Evolutionary conservation across 352 stramenopile species (phyloP).

Genomic region (Plasmopara viticola): DNA sequence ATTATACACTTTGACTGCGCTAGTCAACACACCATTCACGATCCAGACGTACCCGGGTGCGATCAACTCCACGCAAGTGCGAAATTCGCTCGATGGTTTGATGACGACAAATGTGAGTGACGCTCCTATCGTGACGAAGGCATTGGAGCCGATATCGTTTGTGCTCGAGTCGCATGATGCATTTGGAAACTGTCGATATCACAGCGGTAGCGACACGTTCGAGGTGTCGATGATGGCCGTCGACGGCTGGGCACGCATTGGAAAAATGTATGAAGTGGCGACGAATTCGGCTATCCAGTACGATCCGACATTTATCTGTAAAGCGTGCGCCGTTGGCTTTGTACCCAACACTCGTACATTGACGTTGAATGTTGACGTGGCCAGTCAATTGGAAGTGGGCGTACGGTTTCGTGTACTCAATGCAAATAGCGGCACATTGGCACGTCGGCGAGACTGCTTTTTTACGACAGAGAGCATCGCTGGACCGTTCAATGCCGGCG

Average conservation of each 20-base stretch:
- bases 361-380: slow-evolving; percentile 50
- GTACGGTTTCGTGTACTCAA: slow-evolving; percentile 57
- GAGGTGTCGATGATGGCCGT: slow-evolving; percentile 78
- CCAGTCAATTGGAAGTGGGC: slow-evolving; percentile 43
- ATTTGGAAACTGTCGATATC: slow-evolving; percentile 79
- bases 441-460: slow-evolving; percentile 52
- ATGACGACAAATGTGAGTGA: slow-evolving; percentile 31
- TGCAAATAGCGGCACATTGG: slow-evolving; percentile 51
- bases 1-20: slow-evolving; percentile 35
- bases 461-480: slow-evolving; percentile 52
- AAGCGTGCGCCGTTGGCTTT: slow-evolving; percentile 47
- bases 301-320: slow-evolving; percentile 46
- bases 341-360: slow-evolving; percentile 37
- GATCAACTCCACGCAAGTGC: slow-evolving; percentile 47
- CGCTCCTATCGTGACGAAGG: slow-evolving; percentile 20
- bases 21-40: slow-evolving; percentile 49
- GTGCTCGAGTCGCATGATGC: slow-evolving; percentile 73
- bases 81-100: slow-evolving; percentile 58
- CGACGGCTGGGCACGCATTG: slow-evolving; percentile 80
- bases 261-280: slow-evolving; percentile 80
- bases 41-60: slow-evolving; percentile 71
- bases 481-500: slow-evolving; percentile 21
- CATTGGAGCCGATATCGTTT: slow-evolving; percentile 57
- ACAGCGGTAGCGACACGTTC: slow-evolving; percentile 76
- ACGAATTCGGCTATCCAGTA: slow-evolving; percentile 31